These are phyloP conservation scores for Kluyveromyces sp. DNA, from an alignment of 1,139 yeast species.

Conservation along the genomic window DNA sequence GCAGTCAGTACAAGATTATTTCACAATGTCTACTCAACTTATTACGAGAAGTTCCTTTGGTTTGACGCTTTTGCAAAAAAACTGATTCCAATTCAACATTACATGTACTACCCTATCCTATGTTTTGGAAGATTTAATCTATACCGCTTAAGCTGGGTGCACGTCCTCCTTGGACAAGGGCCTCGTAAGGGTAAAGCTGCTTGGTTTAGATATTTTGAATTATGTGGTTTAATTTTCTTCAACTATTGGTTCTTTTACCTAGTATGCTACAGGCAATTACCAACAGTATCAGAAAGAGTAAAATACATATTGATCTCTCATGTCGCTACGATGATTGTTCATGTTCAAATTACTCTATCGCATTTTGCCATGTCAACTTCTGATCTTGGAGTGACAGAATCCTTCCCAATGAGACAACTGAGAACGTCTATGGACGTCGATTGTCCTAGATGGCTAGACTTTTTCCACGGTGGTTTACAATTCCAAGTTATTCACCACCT, in stretches of 20 bases:
- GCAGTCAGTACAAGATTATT: slow-evolving; percentile 73
- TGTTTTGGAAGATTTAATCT: slow-evolving; percentile 81
- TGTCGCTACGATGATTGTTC: slow-evolving; percentile 78
- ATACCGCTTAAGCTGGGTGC: slow-evolving; percentile 74
- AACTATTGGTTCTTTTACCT: slow-evolving; percentile 75
- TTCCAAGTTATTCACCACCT: slow-evolving; percentile 88
- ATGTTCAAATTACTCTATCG: slow-evolving; percentile 81
- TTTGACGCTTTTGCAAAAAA: slow-evolving; percentile 59
- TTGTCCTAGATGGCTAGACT: slow-evolving; percentile 89
- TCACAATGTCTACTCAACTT: slow-evolving; percentile 66
- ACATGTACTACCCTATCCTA: slow-evolving; percentile 68
- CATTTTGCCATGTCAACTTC: slow-evolving; percentile 94
- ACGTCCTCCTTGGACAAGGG: slow-evolving; percentile 62
- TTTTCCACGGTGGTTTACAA: slow-evolving; percentile 85
- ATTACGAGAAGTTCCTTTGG: slow-evolving; percentile 57
- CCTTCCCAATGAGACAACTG: slow-evolving; percentile 74
- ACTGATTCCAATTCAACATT: slow-evolving; percentile 58
- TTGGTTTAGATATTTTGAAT: slow-evolving; percentile 75
- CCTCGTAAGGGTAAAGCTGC: slow-evolving; percentile 79
- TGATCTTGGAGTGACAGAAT: slow-evolving; percentile 72
- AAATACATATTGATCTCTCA: slow-evolving; percentile 66
- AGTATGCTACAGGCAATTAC: slow-evolving; percentile 44
- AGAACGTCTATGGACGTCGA: slow-evolving; percentile 94
- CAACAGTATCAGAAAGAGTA: slow-evolving; percentile 45
- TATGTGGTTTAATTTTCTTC: slow-evolving; percentile 60